Conservation (phyloP, 345 rosid species). For the Toxicodendron radicans region DNA sequence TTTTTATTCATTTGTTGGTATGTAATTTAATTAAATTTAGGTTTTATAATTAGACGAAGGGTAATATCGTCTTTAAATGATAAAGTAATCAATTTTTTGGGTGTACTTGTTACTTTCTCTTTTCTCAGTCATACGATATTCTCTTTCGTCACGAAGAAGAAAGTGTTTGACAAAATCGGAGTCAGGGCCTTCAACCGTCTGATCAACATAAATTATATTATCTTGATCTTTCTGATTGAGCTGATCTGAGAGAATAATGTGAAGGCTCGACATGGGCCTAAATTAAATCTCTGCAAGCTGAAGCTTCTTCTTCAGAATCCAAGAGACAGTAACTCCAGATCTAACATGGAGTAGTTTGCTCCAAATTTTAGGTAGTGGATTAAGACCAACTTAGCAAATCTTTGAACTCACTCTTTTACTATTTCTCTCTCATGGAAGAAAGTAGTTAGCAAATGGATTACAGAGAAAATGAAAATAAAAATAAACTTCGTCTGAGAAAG, state of each 20-base stretch:
- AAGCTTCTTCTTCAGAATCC: slow-evolving; percentile 18
- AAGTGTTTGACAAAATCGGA: neutral
- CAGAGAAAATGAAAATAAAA: neutral
- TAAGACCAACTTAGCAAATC: slow-evolving; percentile 31
- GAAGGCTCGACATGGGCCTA: neutral
- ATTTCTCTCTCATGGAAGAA: slow-evolving; percentile 14
- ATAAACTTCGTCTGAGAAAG: slow-evolving; percentile 26
- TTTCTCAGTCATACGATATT: neutral
- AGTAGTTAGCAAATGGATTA: slow-evolving; percentile 32
- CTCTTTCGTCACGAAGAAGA: neutral
- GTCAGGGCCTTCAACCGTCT: neutral
- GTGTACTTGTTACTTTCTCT: no score
- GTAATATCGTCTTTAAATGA: no score
- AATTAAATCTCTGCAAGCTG: neutral
- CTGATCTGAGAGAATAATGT: neutral
- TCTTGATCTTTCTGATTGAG: neutral
- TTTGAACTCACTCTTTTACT: slow-evolving; percentile 37
- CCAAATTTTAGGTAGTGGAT: slow-evolving; percentile 14
- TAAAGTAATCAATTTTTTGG: no score
- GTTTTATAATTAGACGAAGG: no score
- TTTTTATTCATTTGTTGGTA: no score
- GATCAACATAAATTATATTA: slow-evolving; percentile 5
- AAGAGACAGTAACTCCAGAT: neutral
- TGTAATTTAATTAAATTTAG: no score
- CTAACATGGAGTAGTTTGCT: neutral